A percentile compares a stretch with the other conserved stretches of the same genome.
Evolutionary conservation across 306 rosid genomes (phyloP).

Genomic region (Betula pendula): DNA sequence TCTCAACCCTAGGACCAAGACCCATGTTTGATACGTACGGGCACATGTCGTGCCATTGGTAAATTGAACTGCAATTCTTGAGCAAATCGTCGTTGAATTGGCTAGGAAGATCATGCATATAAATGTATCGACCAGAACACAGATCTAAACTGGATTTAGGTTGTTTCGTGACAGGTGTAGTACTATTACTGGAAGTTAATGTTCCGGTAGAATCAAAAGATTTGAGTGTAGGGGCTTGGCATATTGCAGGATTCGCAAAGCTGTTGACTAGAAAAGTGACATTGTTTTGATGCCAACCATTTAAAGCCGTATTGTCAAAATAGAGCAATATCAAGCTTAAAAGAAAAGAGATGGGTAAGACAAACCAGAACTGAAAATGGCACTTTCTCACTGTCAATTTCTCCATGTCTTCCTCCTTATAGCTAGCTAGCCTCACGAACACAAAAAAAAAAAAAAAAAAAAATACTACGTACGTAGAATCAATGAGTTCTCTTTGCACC

Average conservation of each 20-base stretch:
- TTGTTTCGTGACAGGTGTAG: not conserved
- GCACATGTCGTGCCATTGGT: constrained; percentile 50
- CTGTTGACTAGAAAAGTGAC: constrained; percentile 25
- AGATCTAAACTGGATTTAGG: constrained; percentile 24
- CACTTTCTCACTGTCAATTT: constrained; percentile 15
- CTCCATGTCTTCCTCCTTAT: constrained; percentile 29
- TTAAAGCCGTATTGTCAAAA: constrained; percentile 29
- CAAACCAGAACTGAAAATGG: constrained; percentile 44
- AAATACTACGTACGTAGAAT: too few relatives aligned
- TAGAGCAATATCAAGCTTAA: constrained; percentile 30
- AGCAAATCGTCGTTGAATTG: constrained; percentile 51
- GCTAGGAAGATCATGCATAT: constrained; percentile 45
- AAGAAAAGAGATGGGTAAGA: constrained; percentile 28
- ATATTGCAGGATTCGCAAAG: constrained; percentile 10
- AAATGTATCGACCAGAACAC: constrained; percentile 47
- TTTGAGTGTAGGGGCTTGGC: not conserved
- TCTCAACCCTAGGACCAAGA: constrained; percentile 37
- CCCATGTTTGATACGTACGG: constrained; percentile 45
- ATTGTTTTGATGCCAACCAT: not conserved
- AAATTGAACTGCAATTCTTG: constrained; percentile 39
- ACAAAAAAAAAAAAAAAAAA: too few relatives aligned
- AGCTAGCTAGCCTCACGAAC: too few relatives aligned
- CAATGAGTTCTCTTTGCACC: not conserved
- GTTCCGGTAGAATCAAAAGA: not conserved
- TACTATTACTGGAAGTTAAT: not conserved